These are phyloP conservation scores for Coniochaeta hoffmannii DNA, from an alignment of 2,329 filamentous ascomycete species.

Conservation along the genomic window DNA sequence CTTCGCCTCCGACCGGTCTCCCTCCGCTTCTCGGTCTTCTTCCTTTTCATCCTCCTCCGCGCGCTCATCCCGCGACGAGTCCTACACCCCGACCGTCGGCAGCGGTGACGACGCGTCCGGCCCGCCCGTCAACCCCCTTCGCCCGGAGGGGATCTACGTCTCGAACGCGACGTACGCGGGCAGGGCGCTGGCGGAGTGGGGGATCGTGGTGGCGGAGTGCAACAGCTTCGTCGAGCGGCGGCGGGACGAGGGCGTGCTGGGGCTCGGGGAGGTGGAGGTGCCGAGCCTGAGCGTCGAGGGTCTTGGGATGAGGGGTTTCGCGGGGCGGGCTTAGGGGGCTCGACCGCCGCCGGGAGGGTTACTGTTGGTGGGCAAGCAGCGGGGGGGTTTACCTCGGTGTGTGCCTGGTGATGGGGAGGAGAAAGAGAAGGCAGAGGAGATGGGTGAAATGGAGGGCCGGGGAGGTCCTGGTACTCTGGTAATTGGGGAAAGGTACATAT, in stretches of 20 bases:
- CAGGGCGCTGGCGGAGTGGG: conserved; percentile 72
- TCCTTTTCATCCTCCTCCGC: neutral
- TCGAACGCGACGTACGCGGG: conserved; percentile 56
- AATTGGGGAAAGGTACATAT: too few species aligned
- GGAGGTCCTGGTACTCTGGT: too few species aligned
- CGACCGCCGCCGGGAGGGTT: too few species aligned
- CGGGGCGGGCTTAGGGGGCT: conserved; percentile 18
- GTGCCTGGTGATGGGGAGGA: neutral
- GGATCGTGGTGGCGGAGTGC: conserved; percentile 65
- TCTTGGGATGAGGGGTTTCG: conserved; percentile 26
- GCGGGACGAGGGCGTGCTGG: conserved; percentile 63
- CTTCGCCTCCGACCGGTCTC: conserved; percentile 5
- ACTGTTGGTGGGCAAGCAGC: neutral
- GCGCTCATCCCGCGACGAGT: neutral
- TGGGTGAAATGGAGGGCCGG: neutral
- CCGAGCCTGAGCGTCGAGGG: conserved; percentile 58
- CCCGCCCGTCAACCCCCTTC: conserved; percentile 30
- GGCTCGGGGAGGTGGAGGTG: conserved; percentile 62
- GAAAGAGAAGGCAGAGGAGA: neutral
- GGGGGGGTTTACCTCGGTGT: neutral
- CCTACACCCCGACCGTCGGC: neutral
- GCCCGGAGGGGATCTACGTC: conserved; percentile 37
- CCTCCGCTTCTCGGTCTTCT: neutral
- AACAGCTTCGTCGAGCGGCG: conserved; percentile 75
- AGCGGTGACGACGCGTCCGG: neutral